phyloP scores from a whole-genome alignment of 345 rosid genomes.

The Populus tremula region DNA sequence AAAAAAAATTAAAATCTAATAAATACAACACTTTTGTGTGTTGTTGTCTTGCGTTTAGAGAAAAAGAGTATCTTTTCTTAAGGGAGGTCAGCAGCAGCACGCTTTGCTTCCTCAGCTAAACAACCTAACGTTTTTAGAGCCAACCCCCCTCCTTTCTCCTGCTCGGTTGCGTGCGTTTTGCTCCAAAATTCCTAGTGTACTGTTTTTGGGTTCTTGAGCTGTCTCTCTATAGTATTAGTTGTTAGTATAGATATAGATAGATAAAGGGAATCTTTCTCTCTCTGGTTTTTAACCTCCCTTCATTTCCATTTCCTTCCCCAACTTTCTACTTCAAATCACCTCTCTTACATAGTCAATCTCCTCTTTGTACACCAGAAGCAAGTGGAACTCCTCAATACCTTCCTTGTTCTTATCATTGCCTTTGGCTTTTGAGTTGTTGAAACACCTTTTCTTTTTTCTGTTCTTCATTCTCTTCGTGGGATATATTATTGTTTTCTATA shows the following conservation, averaged over 20 bases:
- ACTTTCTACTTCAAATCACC: neutral
- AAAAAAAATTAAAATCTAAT: too few species aligned
- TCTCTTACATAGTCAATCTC: neutral
- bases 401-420: slow-evolving; percentile 14
- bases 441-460: neutral
- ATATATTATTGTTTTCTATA: slow-evolving; percentile 8
- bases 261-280: slow-evolving; percentile 25
- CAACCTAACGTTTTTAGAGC: slow-evolving; percentile 39
- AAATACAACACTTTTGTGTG: neutral
- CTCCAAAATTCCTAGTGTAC: slow-evolving; percentile 29
- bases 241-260: too few species aligned
- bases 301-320: neutral
- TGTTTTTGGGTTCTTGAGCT: slow-evolving; percentile 27
- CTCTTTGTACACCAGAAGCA: slow-evolving; percentile 1
- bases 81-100: slow-evolving; percentile 30
- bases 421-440: slow-evolving; percentile 15
- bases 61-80: slow-evolving; percentile 7
- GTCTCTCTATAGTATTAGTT: neutral
- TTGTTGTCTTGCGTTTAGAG: neutral
- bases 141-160: neutral
- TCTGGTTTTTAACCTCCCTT: neutral
- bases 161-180: slow-evolving; percentile 51
- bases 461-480: slow-evolving; percentile 7
- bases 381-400: slow-evolving; percentile 25
- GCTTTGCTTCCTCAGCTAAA: slow-evolving; percentile 55